Conservation (phyloP, 345 rosid genomes). For the Alliaria petiolata region DNA sequence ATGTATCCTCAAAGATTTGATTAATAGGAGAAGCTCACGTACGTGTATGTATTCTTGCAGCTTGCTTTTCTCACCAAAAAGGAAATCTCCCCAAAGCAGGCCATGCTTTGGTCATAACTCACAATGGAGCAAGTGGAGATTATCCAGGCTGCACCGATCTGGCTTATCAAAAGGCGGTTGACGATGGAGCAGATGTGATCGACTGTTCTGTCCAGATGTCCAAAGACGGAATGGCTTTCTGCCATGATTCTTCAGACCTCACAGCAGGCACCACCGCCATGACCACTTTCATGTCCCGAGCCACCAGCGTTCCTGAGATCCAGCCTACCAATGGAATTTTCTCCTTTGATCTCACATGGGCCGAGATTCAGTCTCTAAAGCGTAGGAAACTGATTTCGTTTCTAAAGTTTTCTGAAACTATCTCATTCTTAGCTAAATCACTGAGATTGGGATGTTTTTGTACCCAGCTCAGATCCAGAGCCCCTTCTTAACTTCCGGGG, state of each 20-base stretch:
- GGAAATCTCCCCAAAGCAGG: slow-evolving; percentile 31
- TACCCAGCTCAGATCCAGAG: slow-evolving; percentile 66
- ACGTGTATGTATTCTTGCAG: slow-evolving; percentile 37
- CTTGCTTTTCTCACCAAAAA: slow-evolving; percentile 50
- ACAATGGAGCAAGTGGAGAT: slow-evolving; percentile 85
- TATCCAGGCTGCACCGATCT: slow-evolving; percentile 81
- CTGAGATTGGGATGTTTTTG: not conserved
- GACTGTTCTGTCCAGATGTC: slow-evolving; percentile 88
- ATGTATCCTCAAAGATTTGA: not conserved
- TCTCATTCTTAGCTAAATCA: not conserved
- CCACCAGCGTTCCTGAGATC: slow-evolving; percentile 58
- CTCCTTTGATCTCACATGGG: slow-evolving; percentile 88
- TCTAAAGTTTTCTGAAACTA: not conserved
- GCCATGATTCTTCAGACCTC: slow-evolving; percentile 62
- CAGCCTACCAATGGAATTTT: slow-evolving; percentile 61
- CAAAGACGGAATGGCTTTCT: slow-evolving; percentile 78
- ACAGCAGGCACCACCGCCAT: slow-evolving; percentile 54
- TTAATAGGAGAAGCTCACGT: slow-evolving; percentile 1
- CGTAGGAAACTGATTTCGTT: slow-evolving; percentile 37
- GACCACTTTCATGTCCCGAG: slow-evolving; percentile 48
- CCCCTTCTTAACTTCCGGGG: slow-evolving; percentile 39
- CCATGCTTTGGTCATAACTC: slow-evolving; percentile 51
- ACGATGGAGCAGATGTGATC: slow-evolving; percentile 73
- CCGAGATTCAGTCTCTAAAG: slow-evolving; percentile 71
- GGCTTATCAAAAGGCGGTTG: slow-evolving; percentile 74